Conservation (phyloP, 257 asterid genomes). For the Pogostemon cablin region DNA sequence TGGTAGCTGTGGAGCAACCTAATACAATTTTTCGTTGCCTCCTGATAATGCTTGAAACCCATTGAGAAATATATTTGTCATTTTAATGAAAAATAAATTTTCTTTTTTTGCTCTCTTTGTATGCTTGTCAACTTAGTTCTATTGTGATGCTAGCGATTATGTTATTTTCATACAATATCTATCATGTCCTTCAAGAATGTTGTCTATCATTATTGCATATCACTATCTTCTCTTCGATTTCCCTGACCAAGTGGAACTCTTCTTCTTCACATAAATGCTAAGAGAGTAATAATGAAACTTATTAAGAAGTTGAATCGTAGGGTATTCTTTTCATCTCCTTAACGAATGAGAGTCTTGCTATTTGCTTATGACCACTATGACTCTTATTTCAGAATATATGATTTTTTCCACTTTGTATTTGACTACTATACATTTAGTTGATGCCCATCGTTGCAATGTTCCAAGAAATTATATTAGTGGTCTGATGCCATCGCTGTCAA, state of each 20-base stretch:
- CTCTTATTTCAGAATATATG: not conserved
- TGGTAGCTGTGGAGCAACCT: not conserved
- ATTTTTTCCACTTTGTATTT: constrained; percentile 55
- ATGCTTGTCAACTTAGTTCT: constrained; percentile 6
- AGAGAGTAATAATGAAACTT: constrained; percentile 78
- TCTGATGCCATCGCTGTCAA: constrained; percentile 81
- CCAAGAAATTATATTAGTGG: constrained; percentile 97
- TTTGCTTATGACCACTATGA: constrained; percentile 9
- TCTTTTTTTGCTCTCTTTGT: constrained; percentile 30
- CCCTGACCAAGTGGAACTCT: constrained; percentile 98
- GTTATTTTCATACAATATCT: not conserved
- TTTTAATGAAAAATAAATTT: too few species aligned
- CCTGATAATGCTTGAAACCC: constrained; percentile 14
- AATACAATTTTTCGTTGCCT: not conserved
- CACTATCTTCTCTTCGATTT: constrained; percentile 95
- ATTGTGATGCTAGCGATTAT: constrained; percentile 1
- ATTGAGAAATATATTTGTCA: too few species aligned
- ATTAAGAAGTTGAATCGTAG: constrained; percentile 78
- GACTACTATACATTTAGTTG: constrained; percentile 92
- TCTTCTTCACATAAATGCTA: constrained; percentile 88
- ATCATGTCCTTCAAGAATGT: not conserved
- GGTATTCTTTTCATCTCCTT: constrained; percentile 56
- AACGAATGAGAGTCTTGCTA: constrained; percentile 10
- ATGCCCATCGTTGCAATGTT: constrained; percentile 96
- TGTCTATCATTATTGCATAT: constrained; percentile 56